phyloP scores from a whole-genome alignment of 2,329 filamentous ascomycete genomes.

The Colletotrichum aenigma region DNA sequence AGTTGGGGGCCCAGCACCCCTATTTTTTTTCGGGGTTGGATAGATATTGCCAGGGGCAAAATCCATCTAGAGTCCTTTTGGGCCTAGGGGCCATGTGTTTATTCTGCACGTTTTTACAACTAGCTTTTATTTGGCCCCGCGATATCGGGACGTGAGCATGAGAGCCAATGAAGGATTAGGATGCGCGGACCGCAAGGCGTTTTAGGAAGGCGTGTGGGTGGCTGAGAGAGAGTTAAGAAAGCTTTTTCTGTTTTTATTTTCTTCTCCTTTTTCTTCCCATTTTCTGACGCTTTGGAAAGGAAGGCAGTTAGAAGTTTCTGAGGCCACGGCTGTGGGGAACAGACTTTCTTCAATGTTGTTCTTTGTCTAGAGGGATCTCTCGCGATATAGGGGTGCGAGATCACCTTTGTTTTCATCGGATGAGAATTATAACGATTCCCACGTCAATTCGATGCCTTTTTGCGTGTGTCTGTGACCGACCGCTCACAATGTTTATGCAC shows the following conservation, averaged over 20 bases:
- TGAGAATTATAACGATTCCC: background rate
- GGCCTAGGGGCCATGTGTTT: background rate
- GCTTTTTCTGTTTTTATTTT: background rate
- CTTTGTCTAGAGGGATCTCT: background rate
- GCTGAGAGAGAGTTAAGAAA: background rate
- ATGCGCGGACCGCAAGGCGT: constrained; percentile 7
- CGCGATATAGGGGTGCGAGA: background rate
- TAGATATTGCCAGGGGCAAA: background rate
- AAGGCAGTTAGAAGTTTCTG: background rate
- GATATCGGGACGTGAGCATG: background rate
- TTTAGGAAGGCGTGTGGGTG: background rate
- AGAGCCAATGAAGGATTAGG: background rate
- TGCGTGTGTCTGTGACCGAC: background rate
- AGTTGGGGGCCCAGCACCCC: background rate
- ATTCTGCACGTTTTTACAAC: background rate
- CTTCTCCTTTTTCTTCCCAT: background rate
- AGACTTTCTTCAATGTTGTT: background rate
- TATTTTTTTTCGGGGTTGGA: background rate
- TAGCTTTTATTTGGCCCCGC: background rate
- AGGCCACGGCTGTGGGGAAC: background rate
- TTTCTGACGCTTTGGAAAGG: constrained; percentile 1
- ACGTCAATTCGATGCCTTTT: background rate
- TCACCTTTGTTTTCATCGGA: background rate
- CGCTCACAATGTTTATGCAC: too few species aligned
- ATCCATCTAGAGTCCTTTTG: background rate